Evolutionary conservation across 495 filamentous ascomycete species (phyloP).

Genomic region (Aspergillus incahuasiensis): DNA sequence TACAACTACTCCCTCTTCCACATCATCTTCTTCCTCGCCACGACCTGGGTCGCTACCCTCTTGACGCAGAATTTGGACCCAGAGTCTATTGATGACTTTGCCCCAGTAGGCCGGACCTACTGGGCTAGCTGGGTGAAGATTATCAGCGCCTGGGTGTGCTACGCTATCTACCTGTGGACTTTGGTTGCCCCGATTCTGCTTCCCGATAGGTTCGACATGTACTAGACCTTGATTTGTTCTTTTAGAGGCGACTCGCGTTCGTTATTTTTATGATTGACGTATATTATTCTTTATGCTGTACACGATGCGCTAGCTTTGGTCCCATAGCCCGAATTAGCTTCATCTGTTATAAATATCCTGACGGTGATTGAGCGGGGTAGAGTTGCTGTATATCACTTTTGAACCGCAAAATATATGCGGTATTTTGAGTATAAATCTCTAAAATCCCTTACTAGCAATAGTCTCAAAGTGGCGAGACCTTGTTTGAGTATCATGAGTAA

Average conservation of each 20-base stretch:
- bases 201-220: conserved; percentile 73
- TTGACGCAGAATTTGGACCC: conserved; percentile 78
- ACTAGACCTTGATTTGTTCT: background rate
- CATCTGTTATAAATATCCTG: too few species aligned
- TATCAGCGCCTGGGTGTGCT: conserved; percentile 94
- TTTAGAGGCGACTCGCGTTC: background rate
- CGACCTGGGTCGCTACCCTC: conserved; percentile 90
- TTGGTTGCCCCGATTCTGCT: conserved; percentile 79
- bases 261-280: background rate
- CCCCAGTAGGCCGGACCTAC: conserved; percentile 88
- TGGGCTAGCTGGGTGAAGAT: conserved; percentile 99
- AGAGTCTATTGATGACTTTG: conserved; percentile 65
- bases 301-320: background rate
- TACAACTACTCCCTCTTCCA: conserved; percentile 98
- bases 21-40: conserved; percentile 94
- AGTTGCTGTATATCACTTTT: too few species aligned
- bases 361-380: too few species aligned
- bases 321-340: background rate
- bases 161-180: conserved; percentile 90
- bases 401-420: too few species aligned
- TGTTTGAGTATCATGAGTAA: too few species aligned
- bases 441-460: too few species aligned
- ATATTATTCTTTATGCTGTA: background rate
- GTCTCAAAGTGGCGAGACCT: too few species aligned
- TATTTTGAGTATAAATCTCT: too few species aligned